Percentiles rank a stretch among this genome's conserved stretches.
phyloP scores from a whole-genome alignment of 768 basidiomycete genomes.

The Cantharellus anzutake region DNA sequence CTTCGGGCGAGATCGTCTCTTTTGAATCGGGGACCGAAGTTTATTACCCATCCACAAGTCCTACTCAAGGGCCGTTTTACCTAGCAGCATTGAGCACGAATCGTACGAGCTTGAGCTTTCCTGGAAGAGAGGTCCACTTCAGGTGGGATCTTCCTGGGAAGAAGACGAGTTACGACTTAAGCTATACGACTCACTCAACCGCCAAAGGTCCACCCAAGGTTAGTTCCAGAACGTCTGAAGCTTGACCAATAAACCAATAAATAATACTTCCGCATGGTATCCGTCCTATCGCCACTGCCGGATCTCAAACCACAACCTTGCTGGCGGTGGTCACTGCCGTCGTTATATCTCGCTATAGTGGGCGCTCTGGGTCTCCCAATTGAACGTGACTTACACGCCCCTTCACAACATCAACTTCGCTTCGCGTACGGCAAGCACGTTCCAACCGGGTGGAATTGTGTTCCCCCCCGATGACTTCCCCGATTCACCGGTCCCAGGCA shows the following conservation, averaged over 20 bases:
- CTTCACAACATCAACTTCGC: constrained; percentile 25
- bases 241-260: neutral
- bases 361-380: constrained; percentile 38
- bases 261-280: neutral
- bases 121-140: constrained; percentile 28
- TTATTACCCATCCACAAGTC: constrained; percentile 13
- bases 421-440: constrained; percentile 23
- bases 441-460: constrained; percentile 31
- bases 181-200: constrained; percentile 31
- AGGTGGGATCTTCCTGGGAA: constrained; percentile 39
- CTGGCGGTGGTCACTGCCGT: neutral
- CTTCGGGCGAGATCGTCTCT: neutral
- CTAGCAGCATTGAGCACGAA: constrained; percentile 35
- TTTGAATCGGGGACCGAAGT: constrained; percentile 20
- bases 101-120: constrained; percentile 28
- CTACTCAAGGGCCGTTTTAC: constrained; percentile 8
- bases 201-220: constrained; percentile 25
- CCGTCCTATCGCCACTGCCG: too few relatives aligned
- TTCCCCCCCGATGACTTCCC: constrained; percentile 18
- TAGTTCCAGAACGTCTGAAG: constrained; percentile 1
- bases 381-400: constrained; percentile 40
- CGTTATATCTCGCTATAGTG: constrained; percentile 17
- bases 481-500: neutral
- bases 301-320: too few relatives aligned
- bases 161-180: constrained; percentile 28